phyloP scores from a whole-genome alignment of 805 yeast genomes.

The Spathaspora girioi region DNA sequence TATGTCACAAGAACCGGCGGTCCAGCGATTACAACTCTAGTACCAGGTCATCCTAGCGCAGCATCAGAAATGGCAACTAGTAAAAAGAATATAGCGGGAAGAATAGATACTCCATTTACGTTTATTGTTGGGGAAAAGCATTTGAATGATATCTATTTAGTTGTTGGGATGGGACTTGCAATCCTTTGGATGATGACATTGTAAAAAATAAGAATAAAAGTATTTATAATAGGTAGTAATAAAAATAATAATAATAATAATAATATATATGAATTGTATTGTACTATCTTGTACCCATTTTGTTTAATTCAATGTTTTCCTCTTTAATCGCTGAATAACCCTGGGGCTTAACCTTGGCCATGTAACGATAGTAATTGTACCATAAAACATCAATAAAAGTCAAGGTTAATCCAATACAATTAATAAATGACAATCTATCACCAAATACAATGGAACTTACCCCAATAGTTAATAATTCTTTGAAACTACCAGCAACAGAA shows the following conservation, averaged over 20 bases:
- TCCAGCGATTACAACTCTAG: not conserved
- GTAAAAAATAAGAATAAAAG: not conserved
- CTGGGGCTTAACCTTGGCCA: conserved; percentile 10
- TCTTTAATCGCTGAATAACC: not conserved
- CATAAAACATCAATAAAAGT: conserved; percentile 78
- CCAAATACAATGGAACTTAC: conserved; percentile 66
- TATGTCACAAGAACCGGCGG: conserved; percentile 17
- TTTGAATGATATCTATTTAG: not conserved
- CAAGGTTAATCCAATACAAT: conserved; percentile 67
- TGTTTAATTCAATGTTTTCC: not conserved
- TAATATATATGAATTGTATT: not conserved
- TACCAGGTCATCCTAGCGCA: conserved; percentile 10
- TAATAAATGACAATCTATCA: conserved; percentile 64
- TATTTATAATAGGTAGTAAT: not conserved
- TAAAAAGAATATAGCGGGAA: conserved; percentile 3
- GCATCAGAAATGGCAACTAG: conserved; percentile 6
- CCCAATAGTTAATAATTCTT: conserved; percentile 82
- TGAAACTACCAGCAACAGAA: conserved; percentile 88
- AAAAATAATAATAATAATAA: too few species aligned
- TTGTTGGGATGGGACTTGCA: not conserved
- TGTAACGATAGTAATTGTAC: conserved; percentile 68
- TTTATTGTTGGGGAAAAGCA: not conserved
- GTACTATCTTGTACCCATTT: too few species aligned
- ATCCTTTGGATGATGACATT: not conserved
- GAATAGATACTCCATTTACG: not conserved